These are phyloP conservation scores for Myrmaecium sp. DNA, from an alignment of 2,329 filamentous ascomycete species.

Conservation along the genomic window DNA sequence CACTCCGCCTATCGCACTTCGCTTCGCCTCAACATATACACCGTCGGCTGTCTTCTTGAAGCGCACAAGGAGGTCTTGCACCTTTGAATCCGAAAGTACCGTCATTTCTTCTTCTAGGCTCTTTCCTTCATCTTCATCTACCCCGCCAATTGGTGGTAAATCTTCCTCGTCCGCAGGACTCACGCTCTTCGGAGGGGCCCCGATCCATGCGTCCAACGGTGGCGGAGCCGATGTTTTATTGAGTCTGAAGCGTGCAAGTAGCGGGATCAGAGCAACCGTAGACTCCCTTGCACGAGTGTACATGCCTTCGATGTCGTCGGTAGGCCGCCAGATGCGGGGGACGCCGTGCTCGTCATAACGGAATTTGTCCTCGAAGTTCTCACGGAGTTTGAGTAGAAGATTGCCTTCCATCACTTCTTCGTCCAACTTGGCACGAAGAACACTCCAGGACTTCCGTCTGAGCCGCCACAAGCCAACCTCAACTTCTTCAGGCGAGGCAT, in stretches of 20 bases:
- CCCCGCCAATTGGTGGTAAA: conserved; percentile 70
- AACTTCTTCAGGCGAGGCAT: conserved; percentile 80
- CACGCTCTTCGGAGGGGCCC: conserved; percentile 54
- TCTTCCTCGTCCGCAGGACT: conserved; percentile 82
- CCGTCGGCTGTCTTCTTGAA: conserved; percentile 99
- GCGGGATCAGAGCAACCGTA: conserved; percentile 75
- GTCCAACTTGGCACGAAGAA: conserved; percentile 76
- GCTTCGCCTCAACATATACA: conserved; percentile 94
- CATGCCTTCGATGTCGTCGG: conserved; percentile 89
- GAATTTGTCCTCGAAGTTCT: conserved; percentile 99
- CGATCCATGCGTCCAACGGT: conserved; percentile 72
- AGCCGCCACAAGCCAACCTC: conserved; percentile 85
- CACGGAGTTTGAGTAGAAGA: conserved; percentile 79
- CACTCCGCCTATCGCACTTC: conserved; percentile 87
- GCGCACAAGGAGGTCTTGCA: conserved; percentile 76
- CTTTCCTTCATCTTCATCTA: conserved; percentile 89
- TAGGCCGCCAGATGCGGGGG: conserved; percentile 89
- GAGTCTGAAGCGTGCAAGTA: conserved; percentile 71
- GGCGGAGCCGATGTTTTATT: conserved; percentile 58
- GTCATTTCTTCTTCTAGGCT: conserved; percentile 93
- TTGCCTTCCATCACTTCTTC: conserved; percentile 98
- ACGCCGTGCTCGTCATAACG: conserved; percentile 91
- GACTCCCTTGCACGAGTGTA: conserved; percentile 89
- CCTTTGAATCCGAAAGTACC: conserved; percentile 75
- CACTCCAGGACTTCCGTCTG: conserved; percentile 85